Base-by-base conservation (phyloP, 208 protist genomes). In the Leishmania amazonensis region DNA sequence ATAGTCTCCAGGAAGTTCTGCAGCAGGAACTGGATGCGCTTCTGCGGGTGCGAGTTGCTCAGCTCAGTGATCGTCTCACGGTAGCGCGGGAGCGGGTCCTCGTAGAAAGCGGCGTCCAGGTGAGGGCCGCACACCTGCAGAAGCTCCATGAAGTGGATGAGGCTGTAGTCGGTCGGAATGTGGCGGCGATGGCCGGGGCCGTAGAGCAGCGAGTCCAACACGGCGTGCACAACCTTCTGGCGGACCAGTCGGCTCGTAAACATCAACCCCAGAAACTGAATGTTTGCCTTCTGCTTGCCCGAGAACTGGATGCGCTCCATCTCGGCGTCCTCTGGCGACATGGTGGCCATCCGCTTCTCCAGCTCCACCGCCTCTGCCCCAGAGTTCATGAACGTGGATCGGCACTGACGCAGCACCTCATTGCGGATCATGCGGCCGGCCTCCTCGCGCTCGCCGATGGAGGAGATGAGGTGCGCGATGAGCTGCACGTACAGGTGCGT, bases 131-230 rank as follows among this genome's bases (percentile, higher is more conserved):
- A 94, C 67, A 89, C 93, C 79, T 89, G 75, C 78, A 96, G 88
- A 49, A 97, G 90, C 76, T 96, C 87, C 88, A 96, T 94, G 77
- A 97, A 97, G 81, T 93, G 88, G 73, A 88, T 88, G 21, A 95
- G 65, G 74, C 90, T 87, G 87, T 95, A 92, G 67, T 95, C 94
- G 11, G 92, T 85, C 5, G 88, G 86, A 58, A 94, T 81, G 57
- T 90, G 91, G 35, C 91, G 91, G 45, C 88, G 89, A 38, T 85
- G 83, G 64, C 91, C 88, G 13, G 79, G 79, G 17, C 89, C 89
- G 81, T 94, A 97, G 60, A 97, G 85, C 45, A 97, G 87, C 54
- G 88, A 88, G 76, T 96, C 86, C 67, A 97, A 84, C 45, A 97
- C 90, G 1, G 85, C 80, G 54, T 81, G 64, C 31, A 96, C 92